Conservation (phyloP, 208 protist species). For the Angomonas ambiguus region DNA sequence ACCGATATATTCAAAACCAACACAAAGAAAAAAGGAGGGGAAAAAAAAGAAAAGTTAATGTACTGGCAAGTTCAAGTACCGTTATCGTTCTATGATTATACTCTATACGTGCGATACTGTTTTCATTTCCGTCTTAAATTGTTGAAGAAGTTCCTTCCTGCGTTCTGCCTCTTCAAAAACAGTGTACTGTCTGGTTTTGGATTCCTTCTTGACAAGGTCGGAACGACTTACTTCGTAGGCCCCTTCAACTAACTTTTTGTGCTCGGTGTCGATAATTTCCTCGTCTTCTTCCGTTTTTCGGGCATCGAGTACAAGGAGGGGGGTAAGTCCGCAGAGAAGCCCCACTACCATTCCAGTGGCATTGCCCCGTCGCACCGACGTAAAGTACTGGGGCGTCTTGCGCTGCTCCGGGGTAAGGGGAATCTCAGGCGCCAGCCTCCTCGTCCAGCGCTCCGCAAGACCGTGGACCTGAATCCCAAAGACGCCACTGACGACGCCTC, state of each 20-base stretch:
- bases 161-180: slow-evolving; percentile 8
- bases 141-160: not conserved
- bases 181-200: slow-evolving; percentile 10
- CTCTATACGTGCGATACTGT: not conserved
- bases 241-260: slow-evolving; percentile 5
- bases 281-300: slow-evolving; percentile 8
- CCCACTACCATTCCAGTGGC: slow-evolving; percentile 80
- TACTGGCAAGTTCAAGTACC: not conserved
- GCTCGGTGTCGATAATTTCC: slow-evolving; percentile 21
- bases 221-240: not conserved
- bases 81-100: not conserved
- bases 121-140: not conserved
- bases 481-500: slow-evolving; percentile 75
- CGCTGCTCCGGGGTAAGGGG: slow-evolving; percentile 55
- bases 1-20: not conserved
- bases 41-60: not conserved
- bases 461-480: slow-evolving; percentile 87
- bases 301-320: slow-evolving; percentile 55
- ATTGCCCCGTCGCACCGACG: slow-evolving; percentile 48
- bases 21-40: not conserved
- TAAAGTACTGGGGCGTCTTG: slow-evolving; percentile 23
- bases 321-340: slow-evolving; percentile 68
- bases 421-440: slow-evolving; percentile 30
- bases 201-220: not conserved
- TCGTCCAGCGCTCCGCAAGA: slow-evolving; percentile 68